A percentile compares a stretch with the other conserved stretches of the same genome.
Conservation (phyloP, 2,329 filamentous ascomycete species). For the Aspergillus japonicus region DNA sequence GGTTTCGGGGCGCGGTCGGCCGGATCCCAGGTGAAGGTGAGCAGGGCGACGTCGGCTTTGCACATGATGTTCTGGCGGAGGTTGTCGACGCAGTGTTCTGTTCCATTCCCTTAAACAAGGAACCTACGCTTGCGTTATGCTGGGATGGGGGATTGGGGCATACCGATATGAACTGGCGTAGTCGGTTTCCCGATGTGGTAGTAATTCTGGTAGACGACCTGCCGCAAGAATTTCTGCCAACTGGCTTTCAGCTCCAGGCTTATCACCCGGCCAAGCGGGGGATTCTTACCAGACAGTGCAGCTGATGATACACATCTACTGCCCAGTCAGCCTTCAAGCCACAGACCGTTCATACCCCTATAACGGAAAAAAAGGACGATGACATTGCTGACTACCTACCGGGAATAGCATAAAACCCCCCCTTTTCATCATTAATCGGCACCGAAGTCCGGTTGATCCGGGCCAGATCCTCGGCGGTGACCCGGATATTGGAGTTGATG, state of each 20-base stretch:
- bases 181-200: neutral
- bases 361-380: no score
- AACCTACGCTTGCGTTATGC: no score
- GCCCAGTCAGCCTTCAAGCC: no score
- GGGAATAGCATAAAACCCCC: neutral
- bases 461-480: neutral
- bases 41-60: neutral
- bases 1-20: neutral
- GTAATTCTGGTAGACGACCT: neutral
- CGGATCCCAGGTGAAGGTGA: neutral
- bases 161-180: neutral
- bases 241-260: neutral
- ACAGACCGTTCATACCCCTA: neutral
- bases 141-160: no score
- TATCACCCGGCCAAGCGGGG: no score
- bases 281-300: neutral
- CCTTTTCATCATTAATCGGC: neutral
- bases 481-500: neutral
- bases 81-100: neutral
- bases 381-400: neutral
- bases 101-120: neutral
- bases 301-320: neutral
- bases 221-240: neutral
- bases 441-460: neutral
- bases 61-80: constrained; percentile 6